Percentiles rank a stretch among this genome's conserved stretches.
phyloP scores from a whole-genome alignment of 148 eudicot genomes.

The Nyssa sinensis region DNA sequence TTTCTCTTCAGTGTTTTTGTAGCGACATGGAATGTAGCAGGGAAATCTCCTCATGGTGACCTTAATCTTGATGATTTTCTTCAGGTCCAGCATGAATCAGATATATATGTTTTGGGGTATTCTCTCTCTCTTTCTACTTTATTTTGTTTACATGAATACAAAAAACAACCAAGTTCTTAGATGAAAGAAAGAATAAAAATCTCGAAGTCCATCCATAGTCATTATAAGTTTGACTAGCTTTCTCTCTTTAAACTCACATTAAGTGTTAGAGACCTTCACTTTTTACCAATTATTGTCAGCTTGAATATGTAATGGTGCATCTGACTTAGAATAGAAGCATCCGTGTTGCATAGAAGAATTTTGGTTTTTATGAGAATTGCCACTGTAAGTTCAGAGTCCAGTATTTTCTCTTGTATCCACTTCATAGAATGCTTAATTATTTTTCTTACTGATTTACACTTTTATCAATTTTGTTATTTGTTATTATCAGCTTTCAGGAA shows the following conservation, averaged over 20 bases:
- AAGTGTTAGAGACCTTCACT: background rate
- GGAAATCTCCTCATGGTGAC: slow-evolving; percentile 47
- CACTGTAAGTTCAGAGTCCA: background rate
- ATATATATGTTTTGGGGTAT: slow-evolving; percentile 69
- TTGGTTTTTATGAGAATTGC: background rate
- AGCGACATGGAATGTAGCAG: slow-evolving; percentile 77
- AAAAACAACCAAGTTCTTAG: background rate
- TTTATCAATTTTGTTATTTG: background rate
- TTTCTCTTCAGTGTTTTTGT: slow-evolving; percentile 43
- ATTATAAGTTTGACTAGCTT: background rate
- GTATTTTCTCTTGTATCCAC: background rate
- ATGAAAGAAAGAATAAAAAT: too few species aligned
- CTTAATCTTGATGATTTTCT: slow-evolving; percentile 62
- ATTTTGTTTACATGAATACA: background rate
- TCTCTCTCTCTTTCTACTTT: slow-evolving; percentile 5
- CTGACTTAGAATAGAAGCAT: background rate
- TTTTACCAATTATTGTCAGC: background rate
- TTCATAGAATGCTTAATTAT: background rate
- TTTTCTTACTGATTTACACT: background rate
- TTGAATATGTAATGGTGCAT: background rate
- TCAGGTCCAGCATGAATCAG: slow-evolving; percentile 45
- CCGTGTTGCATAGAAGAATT: background rate
- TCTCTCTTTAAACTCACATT: background rate
- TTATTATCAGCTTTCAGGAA: slow-evolving; percentile 61
- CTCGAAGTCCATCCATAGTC: background rate